Percentiles rank a stretch among this genome's conserved stretches.
These are phyloP conservation scores for Udeniomyces megalosporus DNA, from an alignment of 768 basidiomycete genomes.

Conservation along the genomic window DNA sequence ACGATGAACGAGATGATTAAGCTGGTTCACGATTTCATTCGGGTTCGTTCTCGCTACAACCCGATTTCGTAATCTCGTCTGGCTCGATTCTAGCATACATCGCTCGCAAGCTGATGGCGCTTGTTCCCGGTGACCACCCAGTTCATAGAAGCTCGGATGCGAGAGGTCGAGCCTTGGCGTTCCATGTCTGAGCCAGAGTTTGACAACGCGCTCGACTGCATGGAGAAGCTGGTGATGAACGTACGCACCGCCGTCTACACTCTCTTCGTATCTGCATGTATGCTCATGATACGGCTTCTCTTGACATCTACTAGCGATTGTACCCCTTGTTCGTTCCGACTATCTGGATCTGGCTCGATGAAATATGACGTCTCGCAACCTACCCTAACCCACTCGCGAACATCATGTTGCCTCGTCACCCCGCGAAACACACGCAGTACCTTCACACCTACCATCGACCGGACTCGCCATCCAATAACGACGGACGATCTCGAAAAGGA, in stretches of 20 bases:
- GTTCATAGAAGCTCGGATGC: conserved; percentile 86
- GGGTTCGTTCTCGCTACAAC: no score
- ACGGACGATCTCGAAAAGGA: conserved; percentile 95
- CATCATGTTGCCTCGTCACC: conserved; percentile 60
- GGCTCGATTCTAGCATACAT: no score
- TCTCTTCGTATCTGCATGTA: not conserved
- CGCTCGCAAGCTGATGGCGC: not conserved
- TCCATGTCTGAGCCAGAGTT: conserved; percentile 65
- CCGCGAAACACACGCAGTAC: conserved; percentile 46
- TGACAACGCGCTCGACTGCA: conserved; percentile 91
- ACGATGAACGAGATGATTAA: conserved; percentile 86
- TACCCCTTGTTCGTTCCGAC: not conserved
- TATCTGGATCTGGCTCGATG: no score
- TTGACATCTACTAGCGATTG: not conserved
- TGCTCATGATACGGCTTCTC: conserved; percentile 12
- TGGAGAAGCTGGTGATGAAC: conserved; percentile 99
- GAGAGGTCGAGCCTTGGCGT: conserved; percentile 42
- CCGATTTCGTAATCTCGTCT: no score
- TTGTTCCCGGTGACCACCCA: conserved; percentile 24
- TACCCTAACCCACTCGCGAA: not conserved
- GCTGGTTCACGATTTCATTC: conserved; percentile 83
- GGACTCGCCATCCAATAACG: conserved; percentile 54
- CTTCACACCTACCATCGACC: conserved; percentile 31
- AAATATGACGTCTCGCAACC: no score
- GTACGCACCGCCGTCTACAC: conserved; percentile 37